Conservation (phyloP, 2,329 filamentous ascomycete species). For the Whalleya microplaca region DNA sequence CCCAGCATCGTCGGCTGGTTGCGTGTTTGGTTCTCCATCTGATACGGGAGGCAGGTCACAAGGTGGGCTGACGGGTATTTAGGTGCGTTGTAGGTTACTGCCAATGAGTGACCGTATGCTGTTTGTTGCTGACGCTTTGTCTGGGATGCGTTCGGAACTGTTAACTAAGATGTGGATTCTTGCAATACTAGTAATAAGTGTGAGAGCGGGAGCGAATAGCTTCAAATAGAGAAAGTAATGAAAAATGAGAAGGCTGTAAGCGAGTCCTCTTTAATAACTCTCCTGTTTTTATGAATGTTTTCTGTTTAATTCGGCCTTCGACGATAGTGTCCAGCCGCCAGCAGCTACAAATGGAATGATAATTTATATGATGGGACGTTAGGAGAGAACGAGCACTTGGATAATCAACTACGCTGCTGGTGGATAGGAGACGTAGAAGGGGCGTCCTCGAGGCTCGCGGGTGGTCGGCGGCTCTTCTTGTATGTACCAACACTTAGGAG, state of each 20-base stretch:
- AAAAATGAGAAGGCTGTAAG: conserved; percentile 16
- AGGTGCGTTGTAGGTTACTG: too few relatives aligned
- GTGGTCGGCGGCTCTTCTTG: conserved; percentile 33
- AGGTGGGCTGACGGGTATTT: neutral
- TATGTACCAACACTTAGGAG: conserved; percentile 27
- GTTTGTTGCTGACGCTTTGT: neutral
- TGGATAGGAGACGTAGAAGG: conserved; percentile 24
- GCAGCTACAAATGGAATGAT: conserved; percentile 32
- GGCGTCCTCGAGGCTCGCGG: conserved; percentile 22
- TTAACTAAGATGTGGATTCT: neutral
- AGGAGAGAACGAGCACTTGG: conserved; percentile 34
- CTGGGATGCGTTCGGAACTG: neutral
- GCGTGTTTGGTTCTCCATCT: conserved; percentile 31
- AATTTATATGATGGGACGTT: conserved; percentile 24
- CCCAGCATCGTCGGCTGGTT: conserved; percentile 31
- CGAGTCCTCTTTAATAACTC: conserved; percentile 2
- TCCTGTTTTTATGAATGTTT: conserved; percentile 9
- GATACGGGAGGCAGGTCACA: neutral
- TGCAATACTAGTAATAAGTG: neutral
- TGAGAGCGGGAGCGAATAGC: conserved; percentile 3
- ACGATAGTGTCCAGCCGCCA: conserved; percentile 35
- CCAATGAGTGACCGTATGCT: neutral
- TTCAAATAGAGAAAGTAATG: conserved; percentile 9
- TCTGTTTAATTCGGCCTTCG: conserved; percentile 25
- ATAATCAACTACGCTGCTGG: conserved; percentile 32